phyloP scores from a whole-genome alignment of 345 rosid species.

The Clausena lansium region DNA sequence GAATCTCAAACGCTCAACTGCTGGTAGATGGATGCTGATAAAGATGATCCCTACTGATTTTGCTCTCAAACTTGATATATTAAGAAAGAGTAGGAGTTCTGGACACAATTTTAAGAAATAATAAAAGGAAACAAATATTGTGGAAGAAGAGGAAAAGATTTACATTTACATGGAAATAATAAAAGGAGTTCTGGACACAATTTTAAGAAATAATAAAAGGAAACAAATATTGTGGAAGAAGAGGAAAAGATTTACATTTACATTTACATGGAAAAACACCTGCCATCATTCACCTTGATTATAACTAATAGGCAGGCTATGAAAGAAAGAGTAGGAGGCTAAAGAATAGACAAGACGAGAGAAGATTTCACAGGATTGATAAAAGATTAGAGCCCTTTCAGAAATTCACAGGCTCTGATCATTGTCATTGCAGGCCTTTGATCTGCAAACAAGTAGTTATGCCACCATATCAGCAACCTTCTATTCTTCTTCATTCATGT shows the following conservation, averaged over 20 bases:
- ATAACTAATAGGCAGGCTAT: constrained; percentile 6
- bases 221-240: background rate
- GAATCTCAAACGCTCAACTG: background rate
- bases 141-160: background rate
- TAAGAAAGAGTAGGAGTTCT: background rate
- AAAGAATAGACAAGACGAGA: constrained; percentile 1
- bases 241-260: background rate
- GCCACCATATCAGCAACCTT: background rate
- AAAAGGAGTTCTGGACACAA: background rate
- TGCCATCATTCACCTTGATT: constrained; percentile 9
- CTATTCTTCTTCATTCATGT: constrained; percentile 20
- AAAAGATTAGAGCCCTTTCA: constrained; percentile 51
- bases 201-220: background rate
- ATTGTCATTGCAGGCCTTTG: no score
- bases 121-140: background rate
- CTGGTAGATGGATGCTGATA: background rate
- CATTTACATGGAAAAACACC: background rate
- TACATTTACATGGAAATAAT: constrained; percentile 5
- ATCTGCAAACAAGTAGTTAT: background rate
- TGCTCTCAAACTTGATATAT: background rate
- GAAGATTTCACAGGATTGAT: constrained; percentile 3
- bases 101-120: background rate
- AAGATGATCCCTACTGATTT: background rate
- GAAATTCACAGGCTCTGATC: constrained; percentile 85
- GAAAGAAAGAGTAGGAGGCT: background rate